A percentile compares a stretch with the other conserved stretches of the same genome.
Evolutionary conservation across 768 basidiomycete species (phyloP).

Genomic region (Rhodosporidiobolus sp.): DNA sequence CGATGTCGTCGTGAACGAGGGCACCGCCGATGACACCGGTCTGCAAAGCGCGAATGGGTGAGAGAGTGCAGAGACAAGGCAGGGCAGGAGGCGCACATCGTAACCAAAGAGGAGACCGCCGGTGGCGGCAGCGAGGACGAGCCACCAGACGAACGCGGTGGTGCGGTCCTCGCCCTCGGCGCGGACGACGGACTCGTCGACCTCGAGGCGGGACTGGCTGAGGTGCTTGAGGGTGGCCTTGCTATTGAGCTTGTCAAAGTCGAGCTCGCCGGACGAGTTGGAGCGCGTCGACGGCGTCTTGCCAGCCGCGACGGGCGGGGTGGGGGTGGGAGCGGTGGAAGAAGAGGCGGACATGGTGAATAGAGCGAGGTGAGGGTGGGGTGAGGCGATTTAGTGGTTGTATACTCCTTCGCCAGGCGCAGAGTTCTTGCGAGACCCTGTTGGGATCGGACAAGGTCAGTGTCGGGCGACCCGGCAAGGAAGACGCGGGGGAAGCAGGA

Average conservation of each 20-base stretch:
- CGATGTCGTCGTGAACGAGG: conserved; percentile 37
- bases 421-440: conserved; percentile 27
- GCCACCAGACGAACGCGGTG: conserved; percentile 73
- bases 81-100: conserved; percentile 18
- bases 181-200: conserved; percentile 39
- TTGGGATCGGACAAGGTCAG: no score
- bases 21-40: conserved; percentile 43
- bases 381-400: neutral
- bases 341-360: neutral
- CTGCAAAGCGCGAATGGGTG: neutral
- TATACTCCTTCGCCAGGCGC: conserved; percentile 25
- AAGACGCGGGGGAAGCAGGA: no score
- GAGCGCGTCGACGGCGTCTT: conserved; percentile 23
- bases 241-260: conserved; percentile 25
- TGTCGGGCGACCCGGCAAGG: neutral
- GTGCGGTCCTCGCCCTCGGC: conserved; percentile 52
- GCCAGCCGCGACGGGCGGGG: neutral
- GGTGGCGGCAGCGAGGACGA: conserved; percentile 54
- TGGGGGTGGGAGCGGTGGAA: neutral
- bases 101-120: conserved; percentile 40
- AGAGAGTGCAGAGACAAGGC: neutral
- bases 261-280: conserved; percentile 27
- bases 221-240: conserved; percentile 30
- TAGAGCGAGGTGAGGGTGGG: neutral
- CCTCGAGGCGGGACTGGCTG: conserved; percentile 26